These are phyloP conservation scores for Allantophomopsis lycopodina DNA, from an alignment of 2,329 filamentous ascomycete species.

Conservation along the genomic window DNA sequence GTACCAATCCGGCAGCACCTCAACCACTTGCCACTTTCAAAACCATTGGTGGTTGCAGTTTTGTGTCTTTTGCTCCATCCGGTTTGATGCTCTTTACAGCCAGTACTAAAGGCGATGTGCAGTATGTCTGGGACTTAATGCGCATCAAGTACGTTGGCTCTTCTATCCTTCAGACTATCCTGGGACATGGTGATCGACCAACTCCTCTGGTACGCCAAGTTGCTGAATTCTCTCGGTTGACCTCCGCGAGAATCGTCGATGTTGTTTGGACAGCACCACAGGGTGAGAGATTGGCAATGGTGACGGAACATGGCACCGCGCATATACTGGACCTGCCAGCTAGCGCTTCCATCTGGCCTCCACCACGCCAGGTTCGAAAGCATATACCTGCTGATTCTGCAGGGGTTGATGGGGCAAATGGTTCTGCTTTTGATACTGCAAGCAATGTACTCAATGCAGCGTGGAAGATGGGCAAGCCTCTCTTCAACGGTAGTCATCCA, in stretches of 20 bases:
- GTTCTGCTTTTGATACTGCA: slow-evolving; percentile 24
- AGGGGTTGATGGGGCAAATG: slow-evolving; percentile 19
- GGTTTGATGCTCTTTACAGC: slow-evolving; percentile 65
- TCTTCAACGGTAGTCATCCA: slow-evolving; percentile 12
- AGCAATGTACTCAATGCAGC: slow-evolving; percentile 17
- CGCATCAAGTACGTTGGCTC: slow-evolving; percentile 48
- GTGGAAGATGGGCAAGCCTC: slow-evolving; percentile 17
- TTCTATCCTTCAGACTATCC: slow-evolving; percentile 37
- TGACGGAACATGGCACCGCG: slow-evolving; percentile 90
- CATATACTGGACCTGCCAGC: slow-evolving; percentile 81
- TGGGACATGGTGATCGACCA: slow-evolving; percentile 8
- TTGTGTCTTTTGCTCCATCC: slow-evolving; percentile 63
- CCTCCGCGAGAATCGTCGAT: slow-evolving; percentile 79
- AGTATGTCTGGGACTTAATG: slow-evolving; percentile 71
- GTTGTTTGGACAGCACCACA: slow-evolving; percentile 75
- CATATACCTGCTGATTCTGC: slow-evolving; percentile 6
- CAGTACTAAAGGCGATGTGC: slow-evolving; percentile 72
- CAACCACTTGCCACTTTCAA: slow-evolving; percentile 60
- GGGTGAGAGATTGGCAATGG: slow-evolving; percentile 72
- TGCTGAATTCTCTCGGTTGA: slow-evolving; percentile 82
- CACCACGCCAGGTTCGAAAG: slow-evolving; percentile 37
- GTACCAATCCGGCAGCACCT: slow-evolving; percentile 28
- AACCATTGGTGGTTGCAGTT: slow-evolving; percentile 63
- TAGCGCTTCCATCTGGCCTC: slow-evolving; percentile 78
- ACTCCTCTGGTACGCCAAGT: slow-evolving; percentile 57